Evolutionary conservation across 208 protist genomes (phyloP).

Genomic region (Crithidia mellificae): DNA sequence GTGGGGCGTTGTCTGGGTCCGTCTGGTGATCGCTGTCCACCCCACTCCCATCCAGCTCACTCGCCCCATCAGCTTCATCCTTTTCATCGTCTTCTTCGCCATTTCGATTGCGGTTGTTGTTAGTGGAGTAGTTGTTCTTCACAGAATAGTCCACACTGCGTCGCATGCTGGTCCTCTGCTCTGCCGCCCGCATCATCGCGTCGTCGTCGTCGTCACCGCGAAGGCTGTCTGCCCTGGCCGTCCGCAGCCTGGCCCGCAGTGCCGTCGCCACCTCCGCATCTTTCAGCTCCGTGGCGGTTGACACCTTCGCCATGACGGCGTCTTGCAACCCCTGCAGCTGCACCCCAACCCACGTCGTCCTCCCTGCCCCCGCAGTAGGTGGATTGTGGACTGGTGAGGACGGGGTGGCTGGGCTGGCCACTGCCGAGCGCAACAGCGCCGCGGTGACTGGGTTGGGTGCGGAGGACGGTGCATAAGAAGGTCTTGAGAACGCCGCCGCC

Average conservation of each 20-base stretch:
- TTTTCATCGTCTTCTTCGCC: background rate
- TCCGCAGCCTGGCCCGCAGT: slow-evolving; percentile 5
- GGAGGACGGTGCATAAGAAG: background rate
- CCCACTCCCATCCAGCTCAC: background rate
- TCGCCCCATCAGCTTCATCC: background rate
- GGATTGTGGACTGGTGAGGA: background rate
- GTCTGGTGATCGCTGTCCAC: background rate
- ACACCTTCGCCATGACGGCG: slow-evolving; percentile 5
- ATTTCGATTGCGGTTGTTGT: background rate
- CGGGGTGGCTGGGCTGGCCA: background rate
- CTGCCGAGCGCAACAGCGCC: background rate
- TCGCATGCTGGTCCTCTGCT: no score
- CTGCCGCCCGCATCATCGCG: background rate
- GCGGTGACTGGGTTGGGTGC: background rate
- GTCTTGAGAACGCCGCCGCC: no score
- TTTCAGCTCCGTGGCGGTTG: background rate
- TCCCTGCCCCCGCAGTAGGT: background rate
- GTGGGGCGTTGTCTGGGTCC: slow-evolving; percentile 7
- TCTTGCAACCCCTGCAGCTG: slow-evolving; percentile 7
- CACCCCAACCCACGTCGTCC: slow-evolving; percentile 16
- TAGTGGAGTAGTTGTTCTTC: no score
- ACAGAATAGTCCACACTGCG: no score
- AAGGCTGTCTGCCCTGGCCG: background rate
- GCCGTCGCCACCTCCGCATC: slow-evolving; percentile 9
- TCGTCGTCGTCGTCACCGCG: background rate